Evolutionary conservation across 495 filamentous ascomycete species (phyloP), one percentile per base, ranked within the genome.

Genomic region (Coniosporium apollinis): DNA sequence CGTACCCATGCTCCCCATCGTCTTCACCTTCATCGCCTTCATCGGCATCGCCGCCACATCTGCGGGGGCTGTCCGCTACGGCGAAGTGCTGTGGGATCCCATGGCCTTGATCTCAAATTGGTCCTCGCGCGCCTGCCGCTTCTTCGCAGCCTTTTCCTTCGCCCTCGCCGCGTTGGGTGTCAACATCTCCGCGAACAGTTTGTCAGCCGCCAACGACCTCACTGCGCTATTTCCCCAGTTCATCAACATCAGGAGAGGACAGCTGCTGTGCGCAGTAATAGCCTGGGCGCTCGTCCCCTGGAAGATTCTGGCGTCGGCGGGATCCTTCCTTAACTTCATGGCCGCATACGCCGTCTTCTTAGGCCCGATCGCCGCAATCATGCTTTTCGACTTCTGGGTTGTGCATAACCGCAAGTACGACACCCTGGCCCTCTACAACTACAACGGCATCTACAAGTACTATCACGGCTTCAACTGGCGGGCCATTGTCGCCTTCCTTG

Each of bases 361-460:
- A 2, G 76, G 67, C 0, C 76, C 78, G 0, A 72, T 83, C 30
- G 72, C 69, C 7, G 70, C 68, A 9, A 74, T 81, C 38, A 69
- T 83, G 56, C 56, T 68, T 0, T 62, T 64, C 13, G 78, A 83
- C 46, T 82, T 67, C 52, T 82, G 74, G 75, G 47, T 76, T 33
- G 51, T 82, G 11, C 73, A 80, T 43, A 48, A 45, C n/a, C 48
- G 61, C 21, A 61, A 66, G 28, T 72, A 76, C 44, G 72, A 82
- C 47, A 62, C 69, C 0, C 62, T 70, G 26, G 61, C 60, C 8
- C 52, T 76, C 3, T 76, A 76, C 43, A 44, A 70, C 33, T 65
- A 65, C 0, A 36, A 62, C 19, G 65, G 67, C 1, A 58, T 69
- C 9, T 81, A 79, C 54, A 49, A 55, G 7, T 70, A 66, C 46